Conservation (phyloP, 495 filamentous ascomycete genomes). For the Aspergillus panamensis region DNA sequence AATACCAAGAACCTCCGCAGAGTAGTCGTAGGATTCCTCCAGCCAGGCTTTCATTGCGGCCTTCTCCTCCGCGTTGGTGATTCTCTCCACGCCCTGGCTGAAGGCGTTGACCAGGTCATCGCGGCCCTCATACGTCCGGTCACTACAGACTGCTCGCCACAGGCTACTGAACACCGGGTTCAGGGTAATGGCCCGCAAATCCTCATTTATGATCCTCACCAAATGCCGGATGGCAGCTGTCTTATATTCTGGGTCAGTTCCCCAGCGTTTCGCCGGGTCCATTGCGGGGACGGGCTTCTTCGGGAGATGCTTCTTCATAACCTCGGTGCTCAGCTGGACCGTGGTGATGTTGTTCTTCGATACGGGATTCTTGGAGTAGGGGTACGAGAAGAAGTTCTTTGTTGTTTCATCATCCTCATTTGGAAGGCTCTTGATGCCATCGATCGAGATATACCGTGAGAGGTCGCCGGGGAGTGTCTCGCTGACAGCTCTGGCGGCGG, state of each 20-base stretch:
- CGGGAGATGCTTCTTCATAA: constrained; percentile 12
- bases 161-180: constrained; percentile 48
- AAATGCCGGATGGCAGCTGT: constrained; percentile 31
- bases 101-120: constrained; percentile 38
- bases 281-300: constrained; percentile 24
- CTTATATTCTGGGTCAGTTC: constrained; percentile 32
- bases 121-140: constrained; percentile 34
- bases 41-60: constrained; percentile 40
- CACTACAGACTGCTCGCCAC: constrained; percentile 46
- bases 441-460: constrained; percentile 4
- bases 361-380: background rate
- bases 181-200: constrained; percentile 38
- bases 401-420: constrained; percentile 5
- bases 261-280: constrained; percentile 39
- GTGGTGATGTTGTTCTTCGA: background rate
- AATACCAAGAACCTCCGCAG: constrained; percentile 35
- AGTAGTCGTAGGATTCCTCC: constrained; percentile 45
- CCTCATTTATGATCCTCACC: constrained; percentile 34
- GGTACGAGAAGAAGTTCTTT: constrained; percentile 9
- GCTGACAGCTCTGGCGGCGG: constrained; percentile 3
- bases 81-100: constrained; percentile 29
- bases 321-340: constrained; percentile 15
- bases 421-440: constrained; percentile 9
- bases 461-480: constrained; percentile 1
- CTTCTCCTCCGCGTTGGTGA: constrained; percentile 28